Evolutionary conservation across 2,329 filamentous ascomycete species (phyloP).

Genomic region (Pochonia chlamydosporia): DNA sequence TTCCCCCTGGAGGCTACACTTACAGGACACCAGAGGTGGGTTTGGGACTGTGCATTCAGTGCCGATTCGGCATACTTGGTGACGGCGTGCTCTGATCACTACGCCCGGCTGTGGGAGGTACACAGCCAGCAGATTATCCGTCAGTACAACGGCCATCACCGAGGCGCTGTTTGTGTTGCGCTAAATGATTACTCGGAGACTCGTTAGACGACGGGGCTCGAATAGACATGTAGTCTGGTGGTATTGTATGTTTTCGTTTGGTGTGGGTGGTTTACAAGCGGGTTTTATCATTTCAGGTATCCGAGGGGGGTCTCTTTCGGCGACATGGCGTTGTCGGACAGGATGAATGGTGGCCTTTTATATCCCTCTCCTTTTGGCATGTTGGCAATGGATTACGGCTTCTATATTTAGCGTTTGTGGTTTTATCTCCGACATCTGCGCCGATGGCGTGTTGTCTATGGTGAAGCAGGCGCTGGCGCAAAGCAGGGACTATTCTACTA

Average conservation of each 20-base stretch:
- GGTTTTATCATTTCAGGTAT: background rate
- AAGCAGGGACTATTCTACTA: too few species aligned
- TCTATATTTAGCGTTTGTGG: too few species aligned
- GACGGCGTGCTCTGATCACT: slow-evolving; percentile 90
- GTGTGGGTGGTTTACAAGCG: background rate
- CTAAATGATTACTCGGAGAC: slow-evolving; percentile 77
- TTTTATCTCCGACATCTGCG: too few species aligned
- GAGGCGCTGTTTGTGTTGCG: slow-evolving; percentile 86
- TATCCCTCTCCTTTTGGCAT: background rate
- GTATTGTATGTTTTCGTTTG: background rate
- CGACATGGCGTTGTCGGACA: background rate
- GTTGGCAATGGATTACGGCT: background rate
- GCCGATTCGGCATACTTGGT: slow-evolving; percentile 91
- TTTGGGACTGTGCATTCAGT: slow-evolving; percentile 95
- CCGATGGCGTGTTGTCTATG: too few species aligned
- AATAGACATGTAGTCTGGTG: background rate
- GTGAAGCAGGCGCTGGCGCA: too few species aligned
- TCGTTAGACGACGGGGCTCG: slow-evolving; percentile 19
- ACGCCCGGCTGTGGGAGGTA: slow-evolving; percentile 87
- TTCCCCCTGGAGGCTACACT: slow-evolving; percentile 83
- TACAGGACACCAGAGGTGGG: slow-evolving; percentile 88
- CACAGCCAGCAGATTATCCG: slow-evolving; percentile 81
- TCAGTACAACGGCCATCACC: slow-evolving; percentile 92
- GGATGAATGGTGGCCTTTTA: background rate
- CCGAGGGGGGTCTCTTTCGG: background rate